Evolutionary conservation across 2,329 filamentous ascomycete species (phyloP).

Genomic region (Penicillium sp.): DNA sequence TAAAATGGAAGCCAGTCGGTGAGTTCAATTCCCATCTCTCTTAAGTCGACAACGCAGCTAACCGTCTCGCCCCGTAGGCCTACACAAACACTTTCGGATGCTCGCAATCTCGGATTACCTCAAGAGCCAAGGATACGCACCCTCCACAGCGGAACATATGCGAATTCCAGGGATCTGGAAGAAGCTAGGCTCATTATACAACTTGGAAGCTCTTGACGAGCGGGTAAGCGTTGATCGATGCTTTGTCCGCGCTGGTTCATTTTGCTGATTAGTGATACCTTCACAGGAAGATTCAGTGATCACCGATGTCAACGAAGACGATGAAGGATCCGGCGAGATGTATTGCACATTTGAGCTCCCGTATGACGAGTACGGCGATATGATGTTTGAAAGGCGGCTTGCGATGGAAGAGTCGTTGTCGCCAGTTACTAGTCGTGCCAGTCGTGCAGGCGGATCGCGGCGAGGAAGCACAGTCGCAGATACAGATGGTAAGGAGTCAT

Average conservation of each 20-base stretch:
- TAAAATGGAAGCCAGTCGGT: conserved; percentile 96
- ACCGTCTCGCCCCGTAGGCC: conserved; percentile 50
- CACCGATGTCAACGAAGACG: conserved; percentile 59
- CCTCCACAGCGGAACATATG: conserved; percentile 67
- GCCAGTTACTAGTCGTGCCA: conserved; percentile 35
- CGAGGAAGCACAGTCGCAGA: conserved; percentile 49
- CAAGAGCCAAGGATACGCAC: conserved; percentile 75
- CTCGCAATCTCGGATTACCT: conserved; percentile 79
- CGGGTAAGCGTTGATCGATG: conserved; percentile 57
- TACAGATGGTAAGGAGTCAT: conserved; percentile 46
- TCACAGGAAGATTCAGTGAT: conserved; percentile 55
- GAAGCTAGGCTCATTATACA: conserved; percentile 80
- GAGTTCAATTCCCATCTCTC: conserved; percentile 24
- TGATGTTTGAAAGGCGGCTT: conserved; percentile 51
- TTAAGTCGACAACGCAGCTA: conserved; percentile 1
- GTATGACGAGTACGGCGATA: conserved; percentile 46
- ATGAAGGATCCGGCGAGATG: conserved; percentile 50
- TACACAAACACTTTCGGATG: conserved; percentile 94
- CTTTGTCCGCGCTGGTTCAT: background rate
- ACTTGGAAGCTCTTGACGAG: conserved; percentile 82
- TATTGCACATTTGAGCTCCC: conserved; percentile 69
- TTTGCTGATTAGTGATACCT: conserved; percentile 23
- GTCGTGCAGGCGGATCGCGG: conserved; percentile 35
- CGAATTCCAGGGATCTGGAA: conserved; percentile 88
- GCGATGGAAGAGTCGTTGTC: conserved; percentile 46